Evolutionary conservation across 1,284 basidiomycete species (phyloP).

Genomic region (Naganishia albida): DNA sequence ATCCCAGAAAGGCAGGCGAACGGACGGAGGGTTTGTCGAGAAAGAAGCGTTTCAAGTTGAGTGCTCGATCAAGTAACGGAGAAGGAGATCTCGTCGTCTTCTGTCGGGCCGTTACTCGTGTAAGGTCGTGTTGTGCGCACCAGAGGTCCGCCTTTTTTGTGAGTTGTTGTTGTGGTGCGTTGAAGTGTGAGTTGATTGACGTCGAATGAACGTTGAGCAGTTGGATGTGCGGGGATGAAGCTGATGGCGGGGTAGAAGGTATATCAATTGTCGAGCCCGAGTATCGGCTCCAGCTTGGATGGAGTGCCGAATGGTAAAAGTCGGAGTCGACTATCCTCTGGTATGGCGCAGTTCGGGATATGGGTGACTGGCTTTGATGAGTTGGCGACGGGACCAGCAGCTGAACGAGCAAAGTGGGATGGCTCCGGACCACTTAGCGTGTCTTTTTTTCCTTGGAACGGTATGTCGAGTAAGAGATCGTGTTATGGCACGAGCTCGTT

Average conservation of each 20-base stretch:
- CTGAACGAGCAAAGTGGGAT: not conserved
- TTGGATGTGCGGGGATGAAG: not conserved
- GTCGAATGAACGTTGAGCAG: not conserved
- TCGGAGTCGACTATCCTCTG: not conserved
- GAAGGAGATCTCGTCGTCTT: not conserved
- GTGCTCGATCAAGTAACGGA: slow-evolving; percentile 23
- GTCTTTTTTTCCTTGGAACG: not conserved
- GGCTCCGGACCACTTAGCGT: slow-evolving; percentile 10
- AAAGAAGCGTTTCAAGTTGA: slow-evolving; percentile 10
- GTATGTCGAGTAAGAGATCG: not conserved
- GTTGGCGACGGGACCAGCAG: not conserved
- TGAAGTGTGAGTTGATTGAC: not conserved
- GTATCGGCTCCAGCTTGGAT: not conserved
- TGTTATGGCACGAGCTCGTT: slow-evolving; percentile 11
- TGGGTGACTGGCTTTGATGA: not conserved
- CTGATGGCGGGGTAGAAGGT: not conserved
- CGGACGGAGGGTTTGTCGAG: slow-evolving; percentile 1
- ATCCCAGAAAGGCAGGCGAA: slow-evolving; percentile 7
- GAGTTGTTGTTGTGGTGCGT: not conserved
- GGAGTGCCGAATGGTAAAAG: not conserved
- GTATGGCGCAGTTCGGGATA: not conserved
- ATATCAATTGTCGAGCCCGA: not conserved
- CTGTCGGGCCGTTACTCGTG: not conserved
- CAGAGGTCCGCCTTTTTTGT: not conserved
- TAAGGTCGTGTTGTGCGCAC: not conserved